phyloP scores from a whole-genome alignment of 2,329 filamentous ascomycete species.

The Bipolaris zeicola region DNA sequence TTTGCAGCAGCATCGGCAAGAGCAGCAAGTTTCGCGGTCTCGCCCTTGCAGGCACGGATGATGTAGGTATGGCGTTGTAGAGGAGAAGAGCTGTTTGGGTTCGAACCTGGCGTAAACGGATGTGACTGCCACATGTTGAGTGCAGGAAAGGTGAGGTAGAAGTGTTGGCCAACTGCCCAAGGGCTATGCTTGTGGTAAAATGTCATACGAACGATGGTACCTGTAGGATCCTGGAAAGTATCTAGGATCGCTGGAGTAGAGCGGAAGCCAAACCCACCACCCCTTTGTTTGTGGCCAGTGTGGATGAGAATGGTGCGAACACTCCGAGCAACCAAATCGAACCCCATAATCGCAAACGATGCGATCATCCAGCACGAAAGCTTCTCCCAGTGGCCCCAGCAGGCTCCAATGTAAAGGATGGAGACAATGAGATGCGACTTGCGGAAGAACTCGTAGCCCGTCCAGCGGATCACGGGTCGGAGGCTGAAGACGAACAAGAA shows the following conservation, averaged over 20 bases:
- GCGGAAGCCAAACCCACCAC: constrained; percentile 6
- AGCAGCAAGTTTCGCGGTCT: constrained; percentile 8
- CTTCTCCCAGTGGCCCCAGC: constrained; percentile 12
- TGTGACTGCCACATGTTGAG: constrained; percentile 15
- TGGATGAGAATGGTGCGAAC: constrained; percentile 10
- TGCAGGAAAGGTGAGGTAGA: constrained; percentile 9
- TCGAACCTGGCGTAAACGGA: constrained; percentile 6
- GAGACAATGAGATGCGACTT: constrained; percentile 11
- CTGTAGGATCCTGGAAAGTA: constrained; percentile 7
- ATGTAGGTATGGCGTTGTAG: constrained; percentile 9
- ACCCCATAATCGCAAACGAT: constrained; percentile 6
- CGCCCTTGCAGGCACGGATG: constrained; percentile 11
- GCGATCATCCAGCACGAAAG: constrained; percentile 12
- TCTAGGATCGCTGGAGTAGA: constrained; percentile 7
- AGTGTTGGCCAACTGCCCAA: constrained; percentile 10
- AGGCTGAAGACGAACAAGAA: constrained; percentile 13
- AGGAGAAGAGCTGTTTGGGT: constrained; percentile 1
- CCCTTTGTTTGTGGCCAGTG: constrained; percentile 3
- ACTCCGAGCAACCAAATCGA: constrained; percentile 6
- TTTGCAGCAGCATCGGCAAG: constrained; percentile 9
- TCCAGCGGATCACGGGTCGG: constrained; percentile 13
- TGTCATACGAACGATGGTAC: constrained; percentile 6
- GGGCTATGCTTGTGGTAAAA: constrained; percentile 5
- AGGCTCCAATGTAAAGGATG: constrained; percentile 9
- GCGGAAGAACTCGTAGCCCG: constrained; percentile 13